These are phyloP conservation scores for Phtheirospermum japonicum DNA, from an alignment of 257 asterid genomes.

Conservation along the genomic window DNA sequence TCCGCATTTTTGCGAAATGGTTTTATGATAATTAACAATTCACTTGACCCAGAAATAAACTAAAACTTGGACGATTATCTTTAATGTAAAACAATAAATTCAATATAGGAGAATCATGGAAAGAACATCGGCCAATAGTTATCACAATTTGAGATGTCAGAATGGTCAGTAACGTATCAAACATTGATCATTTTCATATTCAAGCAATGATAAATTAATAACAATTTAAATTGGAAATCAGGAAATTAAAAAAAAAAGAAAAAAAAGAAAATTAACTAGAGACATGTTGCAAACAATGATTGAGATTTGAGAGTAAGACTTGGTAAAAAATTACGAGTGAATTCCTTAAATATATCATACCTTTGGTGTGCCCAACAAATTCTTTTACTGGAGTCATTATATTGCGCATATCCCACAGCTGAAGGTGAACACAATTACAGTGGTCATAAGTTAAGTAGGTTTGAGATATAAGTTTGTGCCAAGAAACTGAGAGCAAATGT, in stretches of 20 bases:
- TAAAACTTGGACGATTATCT: constrained; percentile 3
- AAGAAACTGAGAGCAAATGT: constrained; percentile 20
- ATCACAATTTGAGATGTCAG: background rate
- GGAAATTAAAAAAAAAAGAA: no score
- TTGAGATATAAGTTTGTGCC: constrained; percentile 4
- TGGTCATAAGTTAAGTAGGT: constrained; percentile 16
- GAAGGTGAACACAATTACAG: constrained; percentile 39
- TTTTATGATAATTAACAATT: background rate
- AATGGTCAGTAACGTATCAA: background rate
- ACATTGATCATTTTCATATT: constrained; percentile 5
- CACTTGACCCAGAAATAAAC: background rate
- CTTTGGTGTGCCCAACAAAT: constrained; percentile 92
- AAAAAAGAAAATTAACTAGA: constrained; percentile 15
- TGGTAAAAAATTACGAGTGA: background rate
- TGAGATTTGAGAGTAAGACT: constrained; percentile 11
- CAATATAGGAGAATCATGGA: constrained; percentile 6
- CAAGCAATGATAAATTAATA: constrained; percentile 15
- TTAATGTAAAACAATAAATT: background rate
- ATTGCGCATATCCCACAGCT: constrained; percentile 99
- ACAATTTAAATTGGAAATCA: constrained; percentile 13
- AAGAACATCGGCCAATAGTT: background rate
- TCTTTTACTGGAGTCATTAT: constrained; percentile 85
- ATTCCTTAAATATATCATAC: constrained; percentile 37
- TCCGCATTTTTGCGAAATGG: background rate
- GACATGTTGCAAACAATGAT: constrained; percentile 8